A percentile compares a stretch with the other conserved stretches of the same genome.
phyloP scores from a whole-genome alignment of 768 basidiomycete genomes.

The Goffeauzyma gilvescens region DNA sequence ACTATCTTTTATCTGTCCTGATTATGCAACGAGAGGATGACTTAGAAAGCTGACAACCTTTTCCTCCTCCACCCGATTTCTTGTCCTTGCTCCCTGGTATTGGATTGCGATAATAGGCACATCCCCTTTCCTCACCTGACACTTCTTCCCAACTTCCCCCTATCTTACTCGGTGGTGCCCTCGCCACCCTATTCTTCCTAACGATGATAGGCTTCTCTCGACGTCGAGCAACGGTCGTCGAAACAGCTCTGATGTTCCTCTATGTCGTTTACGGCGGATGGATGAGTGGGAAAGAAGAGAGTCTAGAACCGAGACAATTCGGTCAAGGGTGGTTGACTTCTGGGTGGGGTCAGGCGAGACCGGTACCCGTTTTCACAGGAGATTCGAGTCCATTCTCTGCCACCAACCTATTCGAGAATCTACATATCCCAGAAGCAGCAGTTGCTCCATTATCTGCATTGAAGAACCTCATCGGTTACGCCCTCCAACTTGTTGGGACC shows the following conservation, averaged over 20 bases:
- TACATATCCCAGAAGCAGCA: too few species aligned
- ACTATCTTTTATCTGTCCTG: background rate
- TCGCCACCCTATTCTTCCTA: conserved; percentile 75
- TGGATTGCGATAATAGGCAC: conserved; percentile 5
- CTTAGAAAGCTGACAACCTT: too few species aligned
- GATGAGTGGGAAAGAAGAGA: conserved; percentile 26
- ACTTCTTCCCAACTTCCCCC: conserved; percentile 71
- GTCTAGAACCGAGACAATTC: conserved; percentile 23
- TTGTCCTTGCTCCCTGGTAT: too few species aligned
- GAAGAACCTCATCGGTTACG: too few species aligned
- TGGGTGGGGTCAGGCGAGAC: conserved; percentile 9
- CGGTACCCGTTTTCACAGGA: background rate
- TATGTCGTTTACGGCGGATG: conserved; percentile 46
- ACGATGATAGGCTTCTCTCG: conserved; percentile 78
- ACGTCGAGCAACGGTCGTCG: conserved; percentile 77
- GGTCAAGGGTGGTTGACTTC: conserved; percentile 24
- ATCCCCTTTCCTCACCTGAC: conserved; percentile 46
- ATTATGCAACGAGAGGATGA: too few species aligned
- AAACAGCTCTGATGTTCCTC: conserved; percentile 67
- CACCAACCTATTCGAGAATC: too few species aligned
- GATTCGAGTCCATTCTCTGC: too few species aligned
- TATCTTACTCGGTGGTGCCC: conserved; percentile 66
- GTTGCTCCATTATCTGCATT: too few species aligned
- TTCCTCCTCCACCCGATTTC: too few species aligned
- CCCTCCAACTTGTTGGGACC: too few species aligned